Percentiles rank a stretch among this genome's conserved stretches.
Conservation (phyloP, 768 basidiomycete species). For the Russula sp. region DNA sequence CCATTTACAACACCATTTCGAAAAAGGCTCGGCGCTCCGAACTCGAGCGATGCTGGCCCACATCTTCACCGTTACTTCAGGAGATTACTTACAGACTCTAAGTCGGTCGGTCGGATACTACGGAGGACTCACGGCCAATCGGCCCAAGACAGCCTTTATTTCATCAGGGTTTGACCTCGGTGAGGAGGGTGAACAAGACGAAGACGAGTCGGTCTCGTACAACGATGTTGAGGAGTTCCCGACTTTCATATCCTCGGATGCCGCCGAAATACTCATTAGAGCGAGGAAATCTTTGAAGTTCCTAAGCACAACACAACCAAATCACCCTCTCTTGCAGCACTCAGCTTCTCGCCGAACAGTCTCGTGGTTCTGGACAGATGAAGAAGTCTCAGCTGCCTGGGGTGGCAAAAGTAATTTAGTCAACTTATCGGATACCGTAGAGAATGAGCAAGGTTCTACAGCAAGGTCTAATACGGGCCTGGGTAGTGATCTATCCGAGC, state of each 20-base stretch:
- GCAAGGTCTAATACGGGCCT: background rate
- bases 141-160: constrained; percentile 1
- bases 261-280: constrained; percentile 48
- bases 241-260: constrained; percentile 48
- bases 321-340: constrained; percentile 47
- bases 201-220: constrained; percentile 27
- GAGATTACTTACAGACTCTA: constrained; percentile 52
- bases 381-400: constrained; percentile 47
- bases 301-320: constrained; percentile 54
- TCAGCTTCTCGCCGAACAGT: constrained; percentile 25
- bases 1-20: constrained; percentile 46
- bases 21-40: constrained; percentile 40
- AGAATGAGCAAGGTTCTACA: background rate
- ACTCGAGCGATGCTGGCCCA: constrained; percentile 56
- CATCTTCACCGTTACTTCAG: constrained; percentile 56
- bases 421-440: background rate
- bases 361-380: constrained; percentile 58
- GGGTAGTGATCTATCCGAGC: constrained; percentile 1
- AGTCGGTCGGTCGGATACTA: constrained; percentile 53
- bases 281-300: constrained; percentile 66
- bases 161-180: constrained; percentile 29
- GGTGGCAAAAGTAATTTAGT: background rate
- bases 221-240: constrained; percentile 43
- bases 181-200: constrained; percentile 35
- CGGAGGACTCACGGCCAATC: constrained; percentile 5